Evolutionary conservation across 139 green algal genomes (phyloP).

Genomic region (Coelastrella sp.): DNA sequence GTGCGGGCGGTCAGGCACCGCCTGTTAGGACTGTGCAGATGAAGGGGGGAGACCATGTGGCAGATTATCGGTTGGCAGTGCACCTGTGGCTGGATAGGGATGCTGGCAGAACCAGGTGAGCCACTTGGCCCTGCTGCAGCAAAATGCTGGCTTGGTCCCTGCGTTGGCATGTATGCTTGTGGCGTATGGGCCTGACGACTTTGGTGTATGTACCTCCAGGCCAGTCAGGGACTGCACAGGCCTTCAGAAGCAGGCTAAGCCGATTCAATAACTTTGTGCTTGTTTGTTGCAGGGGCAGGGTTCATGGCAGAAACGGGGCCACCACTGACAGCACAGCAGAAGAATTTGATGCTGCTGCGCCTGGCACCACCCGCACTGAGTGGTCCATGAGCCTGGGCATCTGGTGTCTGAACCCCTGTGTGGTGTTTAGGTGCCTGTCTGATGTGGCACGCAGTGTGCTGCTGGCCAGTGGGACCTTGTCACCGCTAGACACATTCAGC

Average conservation of each 20-base stretch:
- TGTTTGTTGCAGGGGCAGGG: not conserved
- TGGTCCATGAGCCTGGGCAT: constrained; percentile 66
- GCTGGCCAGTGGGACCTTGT: constrained; percentile 89
- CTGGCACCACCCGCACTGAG: not conserved
- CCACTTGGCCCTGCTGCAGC: no score
- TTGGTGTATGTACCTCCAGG: no score
- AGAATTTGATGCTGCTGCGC: not conserved
- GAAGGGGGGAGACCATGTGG: constrained; percentile 47
- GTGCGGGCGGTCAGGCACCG: not conserved
- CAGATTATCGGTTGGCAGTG: constrained; percentile 76
- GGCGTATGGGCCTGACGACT: no score
- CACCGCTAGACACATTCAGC: constrained; percentile 89
- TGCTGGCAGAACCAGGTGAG: not conserved
- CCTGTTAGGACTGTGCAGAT: not conserved
- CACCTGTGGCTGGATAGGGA: constrained; percentile 52
- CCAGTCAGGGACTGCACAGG: no score
- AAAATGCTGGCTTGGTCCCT: no score
- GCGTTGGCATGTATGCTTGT: no score
- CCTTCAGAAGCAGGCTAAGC: not conserved
- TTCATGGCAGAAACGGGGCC: not conserved
- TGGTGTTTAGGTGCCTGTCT: constrained; percentile 65
- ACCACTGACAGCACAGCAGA: not conserved
- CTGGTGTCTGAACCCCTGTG: constrained; percentile 90
- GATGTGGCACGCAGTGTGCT: constrained; percentile 66
- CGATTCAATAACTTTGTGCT: not conserved